Evolutionary conservation across 2,329 filamentous ascomycete species (phyloP).

Genomic region (Verticillium klebahnii): DNA sequence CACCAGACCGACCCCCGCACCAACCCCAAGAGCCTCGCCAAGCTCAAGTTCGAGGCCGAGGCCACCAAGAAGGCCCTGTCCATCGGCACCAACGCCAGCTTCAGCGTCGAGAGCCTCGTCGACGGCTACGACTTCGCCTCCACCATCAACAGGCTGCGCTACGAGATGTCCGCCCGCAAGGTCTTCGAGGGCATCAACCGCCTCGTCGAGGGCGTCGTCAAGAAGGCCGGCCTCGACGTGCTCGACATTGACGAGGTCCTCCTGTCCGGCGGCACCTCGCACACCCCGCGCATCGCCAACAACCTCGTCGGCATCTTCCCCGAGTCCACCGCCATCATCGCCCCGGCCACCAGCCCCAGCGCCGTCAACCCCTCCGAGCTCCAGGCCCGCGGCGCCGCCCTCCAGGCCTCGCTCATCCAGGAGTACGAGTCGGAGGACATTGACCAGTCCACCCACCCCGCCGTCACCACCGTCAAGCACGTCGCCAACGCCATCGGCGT

Average conservation of each 20-base stretch:
- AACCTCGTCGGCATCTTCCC: conserved; percentile 80
- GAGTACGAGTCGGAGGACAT: conserved; percentile 94
- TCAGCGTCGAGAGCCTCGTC: conserved; percentile 87
- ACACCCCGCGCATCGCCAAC: conserved; percentile 87
- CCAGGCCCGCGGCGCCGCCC: conserved; percentile 81
- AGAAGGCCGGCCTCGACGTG: conserved; percentile 89
- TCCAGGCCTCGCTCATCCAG: conserved; percentile 90
- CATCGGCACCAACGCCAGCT: conserved; percentile 80
- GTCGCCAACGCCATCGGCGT: conserved; percentile 85
- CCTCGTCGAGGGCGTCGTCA: conserved; percentile 76
- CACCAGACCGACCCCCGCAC: conserved; percentile 82
- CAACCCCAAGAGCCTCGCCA: conserved; percentile 78
- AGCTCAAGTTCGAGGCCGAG: conserved; percentile 89
- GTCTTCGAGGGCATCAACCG: conserved; percentile 85
- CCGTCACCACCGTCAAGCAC: conserved; percentile 91
- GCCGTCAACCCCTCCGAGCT: conserved; percentile 95
- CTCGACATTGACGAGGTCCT: conserved; percentile 95
- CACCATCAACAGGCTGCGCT: conserved; percentile 89
- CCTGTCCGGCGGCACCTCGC: conserved; percentile 83
- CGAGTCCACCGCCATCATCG: conserved; percentile 69
- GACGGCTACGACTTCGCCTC: conserved; percentile 88
- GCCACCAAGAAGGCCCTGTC: conserved; percentile 88
- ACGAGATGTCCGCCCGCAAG: conserved; percentile 83
- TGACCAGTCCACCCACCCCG: conserved; percentile 91
- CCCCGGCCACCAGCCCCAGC: conserved; percentile 70